Evolutionary conservation across 176 grass and related monocot genomes (phyloP), one percentile per base, ranked within the genome.

Genomic region (Cenchrus americanus): DNA sequence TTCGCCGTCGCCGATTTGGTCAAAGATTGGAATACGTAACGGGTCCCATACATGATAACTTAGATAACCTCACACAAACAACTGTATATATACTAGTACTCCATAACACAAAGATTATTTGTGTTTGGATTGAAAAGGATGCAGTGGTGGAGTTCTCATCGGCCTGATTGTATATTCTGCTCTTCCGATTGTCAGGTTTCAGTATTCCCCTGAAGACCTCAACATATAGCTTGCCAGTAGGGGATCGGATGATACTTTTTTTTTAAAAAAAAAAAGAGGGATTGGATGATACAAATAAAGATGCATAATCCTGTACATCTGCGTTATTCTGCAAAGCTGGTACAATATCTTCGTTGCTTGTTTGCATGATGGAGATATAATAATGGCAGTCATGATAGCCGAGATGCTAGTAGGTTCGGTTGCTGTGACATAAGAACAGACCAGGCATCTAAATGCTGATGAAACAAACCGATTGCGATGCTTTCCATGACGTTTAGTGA

Each of bases 351-450:
- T 27, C 64, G 37, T 26, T 65, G 6, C 81, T 76, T 73, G 60
- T 58, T 50, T 73, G 67, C 40, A 24, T 50, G 59, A 46, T 57
- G 81, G 55, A 50, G 50, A 63, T 50, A 71, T 50, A 47, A 71
- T 27, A 65, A 42, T 79, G 6, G 7, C 67, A 66, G 52, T 64
- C 44, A 53, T 52, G 75, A 79, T 62, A 70, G 34, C 40, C 41
- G 26, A 59, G 14, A 60, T 37, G 50, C 23, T 30, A 80, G 62
- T 34, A 89, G 77, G 77, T 77, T 85, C 17, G 71, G 77, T 76
- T 89, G 82, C 27, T 67, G 87, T 62, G 82, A 89, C 77, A 80
- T 70, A 37, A 89, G 82, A 89, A 51, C 77, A 70, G 61, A 73
- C 34, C 69, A 70, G 66, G 44, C 69, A 53, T 50, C 51, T 76